phyloP scores from a whole-genome alignment of 768 basidiomycete species.

The Phaeotremella skinneri region DNA sequence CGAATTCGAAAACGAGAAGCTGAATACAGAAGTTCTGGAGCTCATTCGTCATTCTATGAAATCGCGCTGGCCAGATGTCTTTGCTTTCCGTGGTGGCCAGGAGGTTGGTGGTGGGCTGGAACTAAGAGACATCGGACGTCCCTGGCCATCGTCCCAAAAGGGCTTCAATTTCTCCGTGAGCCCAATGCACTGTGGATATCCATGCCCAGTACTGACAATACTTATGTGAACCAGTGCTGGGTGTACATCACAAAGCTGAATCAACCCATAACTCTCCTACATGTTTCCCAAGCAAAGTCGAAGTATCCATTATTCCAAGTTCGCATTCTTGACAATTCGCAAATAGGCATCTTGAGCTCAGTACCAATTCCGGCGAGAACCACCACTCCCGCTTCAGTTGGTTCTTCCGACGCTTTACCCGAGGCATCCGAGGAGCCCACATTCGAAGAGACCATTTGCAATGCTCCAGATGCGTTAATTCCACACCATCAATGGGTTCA shows the following conservation, averaged over 20 bases:
- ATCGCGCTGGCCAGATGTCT: constrained; percentile 41
- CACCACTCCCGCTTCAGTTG: constrained; percentile 3
- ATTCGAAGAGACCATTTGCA: constrained; percentile 38
- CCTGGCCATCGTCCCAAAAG: constrained; percentile 38
- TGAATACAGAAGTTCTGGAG: constrained; percentile 45
- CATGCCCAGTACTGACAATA: not conserved
- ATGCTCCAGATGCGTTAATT: constrained; percentile 44
- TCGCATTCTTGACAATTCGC: constrained; percentile 47
- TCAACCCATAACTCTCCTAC: constrained; percentile 42
- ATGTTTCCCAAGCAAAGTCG: constrained; percentile 34
- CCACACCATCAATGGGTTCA: constrained; percentile 50
- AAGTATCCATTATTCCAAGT: constrained; percentile 39
- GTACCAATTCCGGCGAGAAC: constrained; percentile 12
- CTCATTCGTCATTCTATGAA: constrained; percentile 44
- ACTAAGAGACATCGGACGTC: constrained; percentile 32
- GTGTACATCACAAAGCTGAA: constrained; percentile 46
- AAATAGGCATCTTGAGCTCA: constrained; percentile 38
- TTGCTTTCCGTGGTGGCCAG: constrained; percentile 29
- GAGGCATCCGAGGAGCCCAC: constrained; percentile 11
- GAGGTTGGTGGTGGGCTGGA: constrained; percentile 35
- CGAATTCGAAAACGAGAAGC: constrained; percentile 16
- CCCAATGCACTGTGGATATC: not conserved
- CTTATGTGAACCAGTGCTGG: constrained; percentile 37
- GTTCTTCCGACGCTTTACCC: constrained; percentile 3
- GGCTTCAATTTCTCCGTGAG: constrained; percentile 49